A percentile compares a stretch with the other conserved stretches of the same genome.
Evolutionary conservation across 257 asterid species (phyloP).

Genomic region (Leptodermis oblonga): DNA sequence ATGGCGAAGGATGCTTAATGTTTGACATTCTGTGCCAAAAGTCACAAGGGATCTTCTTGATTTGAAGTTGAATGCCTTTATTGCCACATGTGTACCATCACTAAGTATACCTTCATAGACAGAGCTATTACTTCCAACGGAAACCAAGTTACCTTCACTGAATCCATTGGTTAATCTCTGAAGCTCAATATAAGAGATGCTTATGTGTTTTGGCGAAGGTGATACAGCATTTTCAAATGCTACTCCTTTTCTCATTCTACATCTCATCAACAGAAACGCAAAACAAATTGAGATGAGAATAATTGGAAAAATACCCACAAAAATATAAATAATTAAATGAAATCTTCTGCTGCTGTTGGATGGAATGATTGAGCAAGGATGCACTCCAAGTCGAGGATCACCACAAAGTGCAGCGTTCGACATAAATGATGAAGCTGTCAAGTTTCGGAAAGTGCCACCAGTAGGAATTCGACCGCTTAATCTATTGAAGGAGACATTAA

Average conservation of each 20-base stretch:
- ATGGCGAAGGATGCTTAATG: slow-evolving; percentile 17
- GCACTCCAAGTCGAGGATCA: not conserved
- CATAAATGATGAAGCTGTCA: slow-evolving; percentile 12
- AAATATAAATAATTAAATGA: no score
- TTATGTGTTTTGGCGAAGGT: not conserved
- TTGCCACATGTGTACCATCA: slow-evolving; percentile 10
- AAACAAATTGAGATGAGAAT: not conserved
- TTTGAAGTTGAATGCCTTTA: slow-evolving; percentile 13
- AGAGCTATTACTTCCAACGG: slow-evolving; percentile 7
- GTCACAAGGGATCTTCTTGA: slow-evolving; percentile 1
- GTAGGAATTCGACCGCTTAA: slow-evolving; percentile 9
- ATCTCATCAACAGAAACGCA: not conserved
- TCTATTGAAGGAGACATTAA: slow-evolving; percentile 9
- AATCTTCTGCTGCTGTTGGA: not conserved
- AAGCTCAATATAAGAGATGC: slow-evolving; percentile 17
- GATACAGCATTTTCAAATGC: not conserved
- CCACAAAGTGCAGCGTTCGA: slow-evolving; percentile 12
- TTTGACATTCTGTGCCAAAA: slow-evolving; percentile 20
- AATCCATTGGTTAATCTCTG: slow-evolving; percentile 3
- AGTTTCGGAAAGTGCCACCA: slow-evolving; percentile 10
- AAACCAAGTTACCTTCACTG: slow-evolving; percentile 15
- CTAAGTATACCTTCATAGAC: slow-evolving; percentile 15
- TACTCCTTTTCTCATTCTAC: not conserved
- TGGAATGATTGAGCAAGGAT: not conserved
- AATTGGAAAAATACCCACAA: not conserved